Evolutionary conservation across 768 basidiomycete species (phyloP).

Genomic region (Chalciporus chontae): DNA sequence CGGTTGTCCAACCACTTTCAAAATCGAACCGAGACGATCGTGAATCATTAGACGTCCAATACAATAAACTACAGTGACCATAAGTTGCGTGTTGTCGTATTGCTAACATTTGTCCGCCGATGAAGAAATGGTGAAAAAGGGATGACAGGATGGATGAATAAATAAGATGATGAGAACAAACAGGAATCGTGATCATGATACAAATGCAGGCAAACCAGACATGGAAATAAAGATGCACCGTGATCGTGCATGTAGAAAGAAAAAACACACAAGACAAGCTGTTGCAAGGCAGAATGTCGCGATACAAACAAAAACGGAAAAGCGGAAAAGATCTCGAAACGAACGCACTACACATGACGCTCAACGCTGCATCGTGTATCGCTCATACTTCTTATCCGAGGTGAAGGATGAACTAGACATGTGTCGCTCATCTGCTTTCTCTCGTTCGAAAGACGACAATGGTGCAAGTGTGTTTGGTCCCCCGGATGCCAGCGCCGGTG

Average conservation of each 20-base stretch:
- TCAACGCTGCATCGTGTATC: constrained; percentile 27
- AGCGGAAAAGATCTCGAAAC: background rate
- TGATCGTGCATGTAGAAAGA: constrained; percentile 1
- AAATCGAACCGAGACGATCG: background rate
- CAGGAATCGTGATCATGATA: background rate
- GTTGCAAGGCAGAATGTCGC: constrained; percentile 1
- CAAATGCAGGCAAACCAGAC: constrained; percentile 2
- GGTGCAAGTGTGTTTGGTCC: constrained; percentile 22
- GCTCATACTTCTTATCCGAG: constrained; percentile 32
- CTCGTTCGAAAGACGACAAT: constrained; percentile 51
- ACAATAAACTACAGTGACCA: constrained; percentile 25
- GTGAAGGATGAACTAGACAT: constrained; percentile 42
- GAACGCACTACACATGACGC: background rate
- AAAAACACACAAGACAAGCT: constrained; percentile 3
- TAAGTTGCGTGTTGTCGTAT: constrained; percentile 14
- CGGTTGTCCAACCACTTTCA: background rate
- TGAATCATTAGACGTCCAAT: constrained; percentile 19
- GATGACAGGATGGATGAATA: constrained; percentile 18
- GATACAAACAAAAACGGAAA: background rate
- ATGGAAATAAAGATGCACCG: background rate
- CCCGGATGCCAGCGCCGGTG: constrained; percentile 37
- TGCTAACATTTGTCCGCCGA: constrained; percentile 1
- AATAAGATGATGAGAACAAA: constrained; percentile 4
- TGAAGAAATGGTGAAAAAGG: background rate
- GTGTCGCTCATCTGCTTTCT: constrained; percentile 49